phyloP scores from a whole-genome alignment of 371 early-diverging fungal species.

The Mucor circinelloides region DNA sequence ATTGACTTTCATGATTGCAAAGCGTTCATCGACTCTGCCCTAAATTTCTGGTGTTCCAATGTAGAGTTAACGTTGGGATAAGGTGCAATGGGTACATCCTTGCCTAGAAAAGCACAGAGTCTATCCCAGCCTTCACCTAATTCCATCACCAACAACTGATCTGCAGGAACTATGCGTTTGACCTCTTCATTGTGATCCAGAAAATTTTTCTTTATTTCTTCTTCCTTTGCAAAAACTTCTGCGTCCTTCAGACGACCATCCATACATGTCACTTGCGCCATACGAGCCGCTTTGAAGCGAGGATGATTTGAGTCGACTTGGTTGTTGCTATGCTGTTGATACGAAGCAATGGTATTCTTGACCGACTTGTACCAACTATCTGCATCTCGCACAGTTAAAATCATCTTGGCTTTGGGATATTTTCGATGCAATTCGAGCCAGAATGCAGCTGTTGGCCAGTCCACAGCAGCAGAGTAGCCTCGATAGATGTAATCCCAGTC shows the following conservation, averaged over 20 bases:
- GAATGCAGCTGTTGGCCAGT: constrained; percentile 35
- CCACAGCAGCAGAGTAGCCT: constrained; percentile 34
- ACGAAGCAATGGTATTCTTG: constrained; percentile 20
- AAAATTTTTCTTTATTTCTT: constrained; percentile 18
- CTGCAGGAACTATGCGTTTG: constrained; percentile 29
- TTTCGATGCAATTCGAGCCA: constrained; percentile 22
- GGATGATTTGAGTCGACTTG: neutral
- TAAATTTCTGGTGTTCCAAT: neutral
- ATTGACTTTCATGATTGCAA: neutral
- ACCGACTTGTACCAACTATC: constrained; percentile 43
- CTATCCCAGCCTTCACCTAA: constrained; percentile 37
- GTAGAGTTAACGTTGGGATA: constrained; percentile 18
- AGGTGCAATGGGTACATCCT: constrained; percentile 16
- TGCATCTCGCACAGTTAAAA: constrained; percentile 27
- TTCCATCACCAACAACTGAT: constrained; percentile 27
- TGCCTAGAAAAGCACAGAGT: constrained; percentile 21
- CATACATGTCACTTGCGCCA: constrained; percentile 11
- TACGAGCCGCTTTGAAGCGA: neutral
- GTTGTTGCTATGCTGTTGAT: neutral
- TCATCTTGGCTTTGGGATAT: constrained; percentile 42
- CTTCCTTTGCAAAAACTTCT: constrained; percentile 15
- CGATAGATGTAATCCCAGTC: constrained; percentile 36
- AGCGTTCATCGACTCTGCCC: neutral
- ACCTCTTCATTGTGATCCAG: constrained; percentile 31
- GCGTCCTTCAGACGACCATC: constrained; percentile 28